Base-by-base conservation (phyloP, 768 basidiomycete genomes). In the Rhodotorula kratochvilovae region DNA sequence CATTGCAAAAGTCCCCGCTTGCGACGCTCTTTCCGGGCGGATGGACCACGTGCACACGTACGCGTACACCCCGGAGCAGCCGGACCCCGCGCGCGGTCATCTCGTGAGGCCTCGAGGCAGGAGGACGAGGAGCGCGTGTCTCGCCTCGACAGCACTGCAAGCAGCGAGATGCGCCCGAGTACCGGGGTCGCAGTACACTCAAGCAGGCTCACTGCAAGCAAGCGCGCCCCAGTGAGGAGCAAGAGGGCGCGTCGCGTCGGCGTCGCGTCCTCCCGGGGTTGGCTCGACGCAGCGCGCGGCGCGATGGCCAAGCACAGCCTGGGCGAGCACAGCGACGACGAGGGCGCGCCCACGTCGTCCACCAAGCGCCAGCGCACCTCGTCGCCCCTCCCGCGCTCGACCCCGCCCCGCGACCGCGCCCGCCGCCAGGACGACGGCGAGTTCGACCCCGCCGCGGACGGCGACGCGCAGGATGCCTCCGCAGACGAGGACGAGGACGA, bases 271-370 rank as follows among this genome's bases (percentile, higher is more conserved):
- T 16, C 27, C 27, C 50, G 50, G 29, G 10, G 13, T 31, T 29
- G 31, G 17, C 29, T 27, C 23, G 23, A 8, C 19, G 21, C 5
- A 25, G 3, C 29, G 29, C 27, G 27, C 4, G 29, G n/a, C 51
- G 53, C 29, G 25, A 62, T 62, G 61, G 45, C 36, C 25, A 76
- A 55, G 61, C 66, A 68, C 55, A 71, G 84, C 72, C 83, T 83
- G 81, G 56, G 79, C 6, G 67, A 67, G 55, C 55, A 63, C 33
- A 67, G 64, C 42, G 68, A 61, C n/a, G 76, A 77, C 50, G 35
- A 4, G 5, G 33, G 27, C 29, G 29, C 75, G 39, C 39, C 39
- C 27, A 5, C 16, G n/a, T 43, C 51, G 36, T 51, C 66, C 6
- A 12, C 2, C 31, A 69, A 63, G 42, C 68, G 54, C 21, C 35